phyloP scores from a whole-genome alignment of 306 rosid genomes.

The Nissolia schottii region DNA sequence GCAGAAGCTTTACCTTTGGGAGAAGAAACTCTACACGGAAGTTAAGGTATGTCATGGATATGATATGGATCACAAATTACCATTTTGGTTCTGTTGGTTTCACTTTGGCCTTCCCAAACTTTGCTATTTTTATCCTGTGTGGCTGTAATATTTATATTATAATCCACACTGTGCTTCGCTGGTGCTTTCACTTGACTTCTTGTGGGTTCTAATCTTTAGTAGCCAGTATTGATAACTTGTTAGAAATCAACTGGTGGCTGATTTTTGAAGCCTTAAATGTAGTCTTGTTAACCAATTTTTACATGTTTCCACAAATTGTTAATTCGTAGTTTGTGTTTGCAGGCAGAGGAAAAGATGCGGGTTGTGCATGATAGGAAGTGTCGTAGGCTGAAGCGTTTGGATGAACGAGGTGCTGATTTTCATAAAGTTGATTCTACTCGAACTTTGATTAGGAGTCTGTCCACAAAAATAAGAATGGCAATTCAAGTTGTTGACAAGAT shows the following conservation, averaged over 20 bases:
- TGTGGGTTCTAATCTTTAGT: not conserved
- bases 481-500: conserved; percentile 90
- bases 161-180: not conserved
- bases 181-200: not conserved
- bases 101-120: not conserved
- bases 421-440: conserved; percentile 72
- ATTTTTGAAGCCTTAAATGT: not conserved
- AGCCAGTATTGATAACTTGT: not conserved
- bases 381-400: conserved; percentile 72
- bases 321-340: conserved; percentile 25
- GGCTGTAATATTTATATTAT: not conserved
- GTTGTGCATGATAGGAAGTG: conserved; percentile 72
- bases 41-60: conserved; percentile 58
- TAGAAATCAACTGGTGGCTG: not conserved
- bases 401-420: conserved; percentile 79
- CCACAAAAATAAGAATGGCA: conserved; percentile 88
- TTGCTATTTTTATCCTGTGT: not conserved
- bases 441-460: conserved; percentile 56
- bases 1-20: conserved; percentile 88
- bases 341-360: conserved; percentile 98
- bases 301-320: conserved; percentile 3
- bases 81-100: not conserved
- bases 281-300: not conserved
- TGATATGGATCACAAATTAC: not conserved
- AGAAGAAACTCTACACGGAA: conserved; percentile 88